Evolutionary conservation across 192 early-diverging fungal genomes (phyloP), one percentile per base, ranked within the genome.

Genomic region (Haplosporangium gracile): DNA sequence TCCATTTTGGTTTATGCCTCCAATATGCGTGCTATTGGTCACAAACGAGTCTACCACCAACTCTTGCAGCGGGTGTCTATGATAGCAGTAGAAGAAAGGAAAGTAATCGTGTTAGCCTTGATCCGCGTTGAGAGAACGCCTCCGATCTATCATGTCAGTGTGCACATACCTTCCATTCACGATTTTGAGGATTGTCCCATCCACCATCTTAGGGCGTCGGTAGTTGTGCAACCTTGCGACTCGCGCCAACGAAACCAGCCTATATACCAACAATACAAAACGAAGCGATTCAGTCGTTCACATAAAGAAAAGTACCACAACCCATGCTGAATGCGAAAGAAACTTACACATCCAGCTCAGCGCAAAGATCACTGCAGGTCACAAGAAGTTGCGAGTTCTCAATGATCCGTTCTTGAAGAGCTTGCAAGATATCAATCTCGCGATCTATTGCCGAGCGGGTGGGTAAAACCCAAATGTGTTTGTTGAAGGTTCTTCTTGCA

Each of bases 371-470:
- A 11, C 89, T 85, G 22, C 87, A 74, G 1, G 79, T 39, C 2
- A 89, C 57, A 4, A 96, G 77, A 18, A 89, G 18, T 1, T 79
- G 43, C 24, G 75, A 39, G 70, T 93, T 88, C 29, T 82, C 79
- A 18, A 93, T 55, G 2, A 95, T 84, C 1, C 88, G 89, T 34
- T 92, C 93, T 69, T 94, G 94, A 9, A 99, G 87, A 18, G 82
- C 81, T 43, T 98, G 95, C 34, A 97, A 82, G 1, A 97, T 91
- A 76, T 96, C 97, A 11, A 97, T 94, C 77, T 98, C 97, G 69
- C 93, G 91, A 79, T 98, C 97, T 93, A 88, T 20, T 34, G 24
- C 34, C 29, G 1, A 0, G 10, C 42, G 43, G n/a, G 16, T 55
- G 13, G 36, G 13, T 26, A 81, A 26, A 26, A 2, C 34, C 39